Percentiles rank a stretch among this genome's conserved stretches.
These are phyloP conservation scores for Eucalyptus erythrocorys DNA, from an alignment of 345 rosid species.

Conservation along the genomic window DNA sequence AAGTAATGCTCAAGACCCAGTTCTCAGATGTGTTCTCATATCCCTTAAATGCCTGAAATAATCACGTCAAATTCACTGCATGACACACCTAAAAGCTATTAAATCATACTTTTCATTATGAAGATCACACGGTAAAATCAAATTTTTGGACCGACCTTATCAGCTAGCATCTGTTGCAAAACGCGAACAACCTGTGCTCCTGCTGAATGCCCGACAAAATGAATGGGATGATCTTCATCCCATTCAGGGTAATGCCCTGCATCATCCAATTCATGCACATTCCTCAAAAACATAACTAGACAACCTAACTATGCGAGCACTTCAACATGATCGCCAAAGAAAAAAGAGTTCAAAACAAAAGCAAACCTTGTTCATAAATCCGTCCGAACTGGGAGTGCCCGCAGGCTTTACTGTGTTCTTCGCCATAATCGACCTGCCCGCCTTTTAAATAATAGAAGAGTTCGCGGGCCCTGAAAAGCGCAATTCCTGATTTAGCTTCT, in stretches of 20 bases:
- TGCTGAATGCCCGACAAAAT: conserved; percentile 96
- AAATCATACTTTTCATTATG: neutral
- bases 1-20: conserved; percentile 91
- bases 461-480: conserved; percentile 68
- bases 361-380: conserved; percentile 55
- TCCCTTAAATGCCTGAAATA: conserved; percentile 61
- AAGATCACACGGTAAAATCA: neutral
- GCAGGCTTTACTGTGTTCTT: conserved; percentile 81
- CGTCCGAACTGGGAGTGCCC: conserved; percentile 88
- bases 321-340: neutral
- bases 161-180: conserved; percentile 97
- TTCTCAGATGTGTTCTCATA: conserved; percentile 74
- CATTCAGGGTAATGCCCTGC: conserved; percentile 87
- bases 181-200: conserved; percentile 99
- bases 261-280: neutral
- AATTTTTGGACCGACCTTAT: conserved; percentile 36
- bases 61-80: neutral
- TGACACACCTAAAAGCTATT: neutral
- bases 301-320: neutral
- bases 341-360: neutral
- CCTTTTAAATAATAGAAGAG: conserved; percentile 95
- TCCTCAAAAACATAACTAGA: neutral
- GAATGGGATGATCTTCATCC: conserved; percentile 95
- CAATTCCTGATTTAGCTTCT: neutral
- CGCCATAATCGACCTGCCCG: conserved; percentile 84